Conservation (phyloP, 2,329 filamentous ascomycete species). For the Xylariaceae sp. region DNA sequence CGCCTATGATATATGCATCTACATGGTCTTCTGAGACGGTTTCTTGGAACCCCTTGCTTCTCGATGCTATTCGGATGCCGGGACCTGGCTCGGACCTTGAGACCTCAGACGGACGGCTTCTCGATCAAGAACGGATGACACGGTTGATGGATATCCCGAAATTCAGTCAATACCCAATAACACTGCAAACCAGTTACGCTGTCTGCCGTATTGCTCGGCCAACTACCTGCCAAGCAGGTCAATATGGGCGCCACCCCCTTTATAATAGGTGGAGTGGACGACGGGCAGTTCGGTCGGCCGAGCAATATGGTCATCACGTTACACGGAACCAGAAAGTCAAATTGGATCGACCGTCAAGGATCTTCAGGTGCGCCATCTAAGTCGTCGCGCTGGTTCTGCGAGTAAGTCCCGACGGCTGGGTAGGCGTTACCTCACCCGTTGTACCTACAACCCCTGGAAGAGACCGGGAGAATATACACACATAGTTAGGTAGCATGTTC, state of each 20-base stretch:
- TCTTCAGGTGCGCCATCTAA: constrained; percentile 9
- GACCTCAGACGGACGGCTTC: not conserved
- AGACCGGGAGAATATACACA: constrained; percentile 14
- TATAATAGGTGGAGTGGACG: not conserved
- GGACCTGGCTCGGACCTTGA: not conserved
- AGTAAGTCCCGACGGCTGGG: constrained; percentile 2
- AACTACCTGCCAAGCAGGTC: no score
- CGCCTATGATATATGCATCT: not conserved
- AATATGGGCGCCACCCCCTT: no score
- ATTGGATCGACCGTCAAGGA: constrained; percentile 5
- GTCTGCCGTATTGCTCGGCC: no score
- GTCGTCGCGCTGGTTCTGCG: constrained; percentile 1
- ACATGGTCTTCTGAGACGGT: not conserved
- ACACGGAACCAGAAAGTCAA: not conserved
- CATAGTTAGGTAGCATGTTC: no score
- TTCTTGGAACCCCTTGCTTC: not conserved
- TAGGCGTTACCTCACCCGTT: no score
- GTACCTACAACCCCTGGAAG: constrained; percentile 2
- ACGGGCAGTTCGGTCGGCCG: not conserved
- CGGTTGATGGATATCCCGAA: not conserved
- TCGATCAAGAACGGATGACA: no score
- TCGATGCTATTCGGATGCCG: not conserved
- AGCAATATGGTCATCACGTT: no score
- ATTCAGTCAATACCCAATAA: not conserved
- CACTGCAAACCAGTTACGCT: no score